Percentiles rank a stretch among this genome's conserved stretches.
These are phyloP conservation scores for Phaeosphaeria sp. DNA, from an alignment of 2,329 filamentous ascomycete genomes.

Conservation along the genomic window DNA sequence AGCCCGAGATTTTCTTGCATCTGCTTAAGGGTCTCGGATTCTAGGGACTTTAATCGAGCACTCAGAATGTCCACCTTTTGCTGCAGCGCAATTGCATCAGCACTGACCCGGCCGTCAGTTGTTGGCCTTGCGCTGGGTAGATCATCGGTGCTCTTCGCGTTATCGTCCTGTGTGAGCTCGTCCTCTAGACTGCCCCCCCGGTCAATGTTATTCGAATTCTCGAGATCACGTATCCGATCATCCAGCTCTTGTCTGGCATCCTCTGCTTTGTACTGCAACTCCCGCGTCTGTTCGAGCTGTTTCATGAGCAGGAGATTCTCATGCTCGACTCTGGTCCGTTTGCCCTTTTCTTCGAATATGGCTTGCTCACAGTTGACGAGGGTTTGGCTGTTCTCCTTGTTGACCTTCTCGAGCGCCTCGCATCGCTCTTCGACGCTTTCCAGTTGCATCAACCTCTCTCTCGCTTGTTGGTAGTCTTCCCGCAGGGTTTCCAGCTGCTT, in stretches of 20 bases:
- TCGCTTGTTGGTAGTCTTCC: conserved; percentile 53
- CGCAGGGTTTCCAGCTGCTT: conserved; percentile 51
- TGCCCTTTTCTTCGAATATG: conserved; percentile 59
- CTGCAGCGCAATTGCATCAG: conserved; percentile 47
- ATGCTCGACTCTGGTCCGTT: conserved; percentile 55
- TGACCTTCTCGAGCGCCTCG: conserved; percentile 55
- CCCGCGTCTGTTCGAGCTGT: conserved; percentile 55
- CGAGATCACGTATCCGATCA: conserved; percentile 52
- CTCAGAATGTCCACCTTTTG: conserved; percentile 50
- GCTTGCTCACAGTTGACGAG: conserved; percentile 59
- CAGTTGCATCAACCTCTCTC: conserved; percentile 53
- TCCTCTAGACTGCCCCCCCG: conserved; percentile 48
- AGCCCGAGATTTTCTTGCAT: conserved; percentile 50
- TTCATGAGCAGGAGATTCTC: conserved; percentile 56
- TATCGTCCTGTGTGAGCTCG: conserved; percentile 47
- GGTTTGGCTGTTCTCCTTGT: conserved; percentile 58
- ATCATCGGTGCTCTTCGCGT: conserved; percentile 31
- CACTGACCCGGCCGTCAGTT: conserved; percentile 33
- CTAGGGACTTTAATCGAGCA: conserved; percentile 44
- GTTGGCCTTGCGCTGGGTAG: conserved; percentile 18
- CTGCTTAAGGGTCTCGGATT: conserved; percentile 50
- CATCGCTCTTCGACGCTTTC: conserved; percentile 54
- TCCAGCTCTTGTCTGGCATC: conserved; percentile 56
- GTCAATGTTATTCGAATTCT: conserved; percentile 38
- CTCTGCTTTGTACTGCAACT: conserved; percentile 56